Base-by-base conservation (phyloP, 2,329 filamentous ascomycete species). In the Calonectria leucothoes region DNA sequence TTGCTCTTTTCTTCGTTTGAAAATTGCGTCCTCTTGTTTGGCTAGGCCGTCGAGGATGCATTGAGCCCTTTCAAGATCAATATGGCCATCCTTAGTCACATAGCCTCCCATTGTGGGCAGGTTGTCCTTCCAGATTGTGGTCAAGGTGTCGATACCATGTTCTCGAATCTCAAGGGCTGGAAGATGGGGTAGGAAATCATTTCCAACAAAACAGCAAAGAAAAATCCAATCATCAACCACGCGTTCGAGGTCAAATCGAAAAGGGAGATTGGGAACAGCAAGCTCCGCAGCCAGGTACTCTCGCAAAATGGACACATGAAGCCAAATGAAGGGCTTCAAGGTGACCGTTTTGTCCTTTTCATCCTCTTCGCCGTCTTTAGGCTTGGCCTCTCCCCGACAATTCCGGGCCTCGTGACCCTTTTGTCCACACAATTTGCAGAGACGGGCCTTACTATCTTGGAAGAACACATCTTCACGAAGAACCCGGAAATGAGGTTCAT, bases 201-300 rank as follows among this genome's bases (percentile, higher is more conserved):
- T 99, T 78, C 96, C 96, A 70, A 98, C 96, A 83, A 98, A 98
- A 87, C 97, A 98, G 86, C 96, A 98, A 92, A 98, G 97, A 84
- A 98, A 98, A 17, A 98, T 95, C 97, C 96, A 98, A 83, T 98
- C 96, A 84, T 98, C 97, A 72, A 98, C 91, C 31, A 96, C 96
- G 77, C 97, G 93, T 85, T 99, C 97, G 55, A 99, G 89, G 82
- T 99, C 95, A 84, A 98, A 98, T 69, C 91, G 91, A 85, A 98
- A 98, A 2, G 93, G 93, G 77, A 98, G 91, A 70, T 92, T 91
- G 23, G 95, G 93, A 39, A 98, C 93, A 80, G 94, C 91, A 80
- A 99, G 92, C 85, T 99, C 97, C 66, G 95, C 93, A 71, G 94
- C 95, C 69, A 99, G 89, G 83, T 99, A 99, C 85, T 99, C 97